A percentile compares a stretch with the other conserved stretches of the same genome.
Evolutionary conservation across 352 stramenopile genomes (phyloP).

Genomic region (Aphanomyces euteiches): DNA sequence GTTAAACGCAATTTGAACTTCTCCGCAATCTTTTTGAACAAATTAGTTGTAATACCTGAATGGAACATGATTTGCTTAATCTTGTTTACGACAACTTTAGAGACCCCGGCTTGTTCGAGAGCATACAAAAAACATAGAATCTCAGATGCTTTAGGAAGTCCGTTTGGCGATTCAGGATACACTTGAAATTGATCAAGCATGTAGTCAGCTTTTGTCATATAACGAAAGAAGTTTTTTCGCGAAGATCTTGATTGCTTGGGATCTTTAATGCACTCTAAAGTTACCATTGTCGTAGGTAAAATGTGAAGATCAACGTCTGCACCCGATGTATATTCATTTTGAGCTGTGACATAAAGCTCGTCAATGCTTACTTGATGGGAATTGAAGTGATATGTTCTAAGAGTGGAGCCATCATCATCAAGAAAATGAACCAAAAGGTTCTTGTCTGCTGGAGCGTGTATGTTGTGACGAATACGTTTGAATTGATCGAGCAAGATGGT

Average conservation of each 20-base stretch:
- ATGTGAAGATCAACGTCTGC: conserved; percentile 34
- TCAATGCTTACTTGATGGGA: conserved; percentile 32
- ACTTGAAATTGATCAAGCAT: conserved; percentile 35
- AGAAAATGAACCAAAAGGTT: conserved; percentile 35
- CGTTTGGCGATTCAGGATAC: conserved; percentile 21
- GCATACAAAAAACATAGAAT: conserved; percentile 34
- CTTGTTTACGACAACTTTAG: conserved; percentile 29
- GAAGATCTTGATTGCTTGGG: conserved; percentile 30
- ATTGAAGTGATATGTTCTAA: conserved; percentile 34
- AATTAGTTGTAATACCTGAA: conserved; percentile 36
- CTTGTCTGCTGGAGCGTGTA: conserved; percentile 32
- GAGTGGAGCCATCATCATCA: conserved; percentile 30
- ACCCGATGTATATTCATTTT: conserved; percentile 37
- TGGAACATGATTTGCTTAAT: conserved; percentile 38
- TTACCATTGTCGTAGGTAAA: conserved; percentile 30
- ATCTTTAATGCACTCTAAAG: conserved; percentile 34
- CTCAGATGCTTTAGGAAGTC: conserved; percentile 22
- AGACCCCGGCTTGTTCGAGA: conserved; percentile 30
- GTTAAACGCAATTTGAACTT: conserved; percentile 34
- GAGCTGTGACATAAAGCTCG: conserved; percentile 35
- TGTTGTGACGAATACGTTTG: conserved; percentile 34
- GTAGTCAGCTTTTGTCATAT: conserved; percentile 34
- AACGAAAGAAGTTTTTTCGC: conserved; percentile 37
- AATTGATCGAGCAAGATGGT: conserved; percentile 33
- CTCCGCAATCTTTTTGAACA: conserved; percentile 35